phyloP scores from a whole-genome alignment of 768 basidiomycete species.

The Pisolithus marmoratus region DNA sequence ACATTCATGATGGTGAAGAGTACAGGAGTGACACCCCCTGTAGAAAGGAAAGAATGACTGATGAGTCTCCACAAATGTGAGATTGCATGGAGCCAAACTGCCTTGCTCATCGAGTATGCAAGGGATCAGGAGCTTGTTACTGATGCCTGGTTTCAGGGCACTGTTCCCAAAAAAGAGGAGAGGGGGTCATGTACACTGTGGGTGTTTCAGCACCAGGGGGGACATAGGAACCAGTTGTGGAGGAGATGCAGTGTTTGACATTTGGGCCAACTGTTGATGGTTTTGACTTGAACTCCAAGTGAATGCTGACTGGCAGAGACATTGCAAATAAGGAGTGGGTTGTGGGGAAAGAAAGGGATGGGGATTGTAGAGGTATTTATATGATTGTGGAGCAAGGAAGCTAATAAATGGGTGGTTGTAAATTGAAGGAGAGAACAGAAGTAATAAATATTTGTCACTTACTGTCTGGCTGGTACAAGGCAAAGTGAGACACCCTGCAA shows the following conservation, averaged over 20 bases:
- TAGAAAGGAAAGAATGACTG: conserved; percentile 12
- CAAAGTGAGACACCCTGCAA: too few species aligned
- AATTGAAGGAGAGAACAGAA: neutral
- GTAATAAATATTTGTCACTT: too few species aligned
- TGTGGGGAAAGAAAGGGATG: conserved; percentile 12
- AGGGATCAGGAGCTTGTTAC: too few species aligned
- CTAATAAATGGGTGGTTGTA: neutral
- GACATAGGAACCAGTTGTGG: conserved; percentile 72
- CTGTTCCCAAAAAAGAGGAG: too few species aligned
- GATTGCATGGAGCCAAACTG: conserved; percentile 75
- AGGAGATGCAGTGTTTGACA: too few species aligned
- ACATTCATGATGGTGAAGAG: conserved; percentile 34
- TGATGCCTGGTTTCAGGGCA: too few species aligned
- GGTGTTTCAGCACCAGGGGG: conserved; percentile 74
- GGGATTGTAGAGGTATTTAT: conserved; percentile 29
- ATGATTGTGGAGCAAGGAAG: neutral
- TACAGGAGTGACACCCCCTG: conserved; percentile 90
- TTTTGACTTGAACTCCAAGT: too few species aligned
- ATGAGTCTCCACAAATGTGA: conserved; percentile 19
- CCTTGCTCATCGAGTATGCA: too few species aligned
- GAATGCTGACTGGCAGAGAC: conserved; percentile 45
- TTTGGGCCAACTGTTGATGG: too few species aligned
- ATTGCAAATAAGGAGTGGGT: conserved; percentile 31
- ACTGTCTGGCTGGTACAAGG: too few species aligned
- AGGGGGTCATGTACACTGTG: conserved; percentile 82